Base-by-base conservation (phyloP, 495 filamentous ascomycete genomes). In the Friedmanniomyces simplex region DNA sequence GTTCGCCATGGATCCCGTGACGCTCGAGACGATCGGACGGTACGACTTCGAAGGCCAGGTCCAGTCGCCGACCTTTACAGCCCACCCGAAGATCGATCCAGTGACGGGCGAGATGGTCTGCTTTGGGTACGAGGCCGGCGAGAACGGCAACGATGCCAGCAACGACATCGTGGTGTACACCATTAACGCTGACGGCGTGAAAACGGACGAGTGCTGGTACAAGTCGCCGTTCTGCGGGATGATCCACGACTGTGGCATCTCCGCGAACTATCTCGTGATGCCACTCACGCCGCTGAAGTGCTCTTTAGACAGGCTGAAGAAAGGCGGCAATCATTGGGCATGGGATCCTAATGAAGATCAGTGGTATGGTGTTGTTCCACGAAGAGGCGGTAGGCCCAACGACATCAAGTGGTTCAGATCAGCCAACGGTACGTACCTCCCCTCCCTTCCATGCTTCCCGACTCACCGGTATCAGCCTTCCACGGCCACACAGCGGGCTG, bases 31-130 rank as follows among this genome's bases (percentile, higher is more conserved):
- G 12, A 62, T 63, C 34, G 64, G 64, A 14, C 34, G 61, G 34
- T 63, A 66, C 36, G 61, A 63, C 30, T 84, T 82, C 46, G 79
- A 80, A 50, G 80, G 80, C 1, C 80, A 82, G 66, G 67, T 82
- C 13, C 59, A 63, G 0, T 69, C 67, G 13, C 69, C 75, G 7
- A 82, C 78, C 0, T 82, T 84, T 57, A 80, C 79, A 0, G 81
- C 81, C 0, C 81, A 84, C 59, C 81, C 81, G 0, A 84, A 84
- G 62, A 69, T 81, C 49, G 80, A 82, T 56, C 81, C 80, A 0
- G 68, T 67, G 14, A 82, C 75, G 0, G 74, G 76, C 12, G 81
- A 84, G 34, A 63, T 66, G 64, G 61, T 66, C n/a, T 54, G 52
- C 52, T 54, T 43, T 30, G 63, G 63, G 0, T 13, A 77, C 67